A percentile compares a stretch with the other conserved stretches of the same genome.
Conservation (phyloP, 306 rosid genomes). For the Delonix regia region DNA sequence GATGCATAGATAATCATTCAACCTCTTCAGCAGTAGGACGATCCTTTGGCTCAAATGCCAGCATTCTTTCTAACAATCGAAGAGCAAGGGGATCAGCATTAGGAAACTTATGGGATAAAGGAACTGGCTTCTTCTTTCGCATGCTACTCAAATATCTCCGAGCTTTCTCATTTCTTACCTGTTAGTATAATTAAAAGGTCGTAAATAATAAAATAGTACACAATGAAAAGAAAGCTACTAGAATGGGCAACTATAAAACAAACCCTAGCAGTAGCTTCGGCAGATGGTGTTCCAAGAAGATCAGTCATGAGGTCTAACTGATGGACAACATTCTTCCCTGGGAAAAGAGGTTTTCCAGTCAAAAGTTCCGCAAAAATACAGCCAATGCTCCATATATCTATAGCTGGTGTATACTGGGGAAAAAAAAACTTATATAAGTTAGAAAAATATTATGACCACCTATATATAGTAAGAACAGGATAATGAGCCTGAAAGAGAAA, state of each 20-base stretch:
- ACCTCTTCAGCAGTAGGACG: conserved; percentile 99
- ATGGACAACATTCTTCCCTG: conserved; percentile 98
- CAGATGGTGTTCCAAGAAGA: conserved; percentile 89
- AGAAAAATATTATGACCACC: conserved; percentile 19
- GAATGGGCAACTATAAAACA: conserved; percentile 36
- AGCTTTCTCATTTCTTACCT: conserved; percentile 98
- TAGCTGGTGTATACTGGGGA: conserved; percentile 96
- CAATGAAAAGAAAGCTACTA: conserved; percentile 11
- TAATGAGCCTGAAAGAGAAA: conserved; percentile 16
- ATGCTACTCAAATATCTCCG: conserved; percentile 94
- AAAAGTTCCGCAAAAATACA: conserved; percentile 97
- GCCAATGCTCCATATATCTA: conserved; percentile 99
- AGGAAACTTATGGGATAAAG: conserved; percentile 91
- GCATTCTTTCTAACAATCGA: conserved; percentile 89
- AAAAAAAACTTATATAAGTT: background rate
- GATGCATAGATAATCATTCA: conserved; percentile 32
- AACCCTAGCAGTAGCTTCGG: conserved; percentile 93
- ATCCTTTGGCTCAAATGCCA: conserved; percentile 96
- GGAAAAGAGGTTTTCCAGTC: conserved; percentile 98
- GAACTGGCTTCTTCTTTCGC: conserved; percentile 89
- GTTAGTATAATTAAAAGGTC: conserved; percentile 28
- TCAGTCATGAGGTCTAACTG: conserved; percentile 98
- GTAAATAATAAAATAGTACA: conserved; percentile 30
- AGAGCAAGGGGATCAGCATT: conserved; percentile 97
- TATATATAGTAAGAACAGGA: conserved; percentile 11